Conservation (phyloP, 1,284 basidiomycete species). For the Paramarasmius palmivorus region DNA sequence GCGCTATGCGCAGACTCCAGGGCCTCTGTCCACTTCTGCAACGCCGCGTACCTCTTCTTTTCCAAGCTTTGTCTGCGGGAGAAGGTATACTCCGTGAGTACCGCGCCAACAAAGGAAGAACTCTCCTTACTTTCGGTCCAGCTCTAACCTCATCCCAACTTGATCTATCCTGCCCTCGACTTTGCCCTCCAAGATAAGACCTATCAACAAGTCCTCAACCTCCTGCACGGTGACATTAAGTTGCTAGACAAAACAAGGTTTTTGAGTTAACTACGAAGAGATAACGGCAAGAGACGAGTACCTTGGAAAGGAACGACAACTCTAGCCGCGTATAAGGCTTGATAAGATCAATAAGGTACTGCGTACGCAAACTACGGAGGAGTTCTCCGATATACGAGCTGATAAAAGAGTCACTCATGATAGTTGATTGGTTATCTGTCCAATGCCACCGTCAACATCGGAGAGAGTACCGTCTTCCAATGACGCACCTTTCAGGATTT, state of each 20-base stretch:
- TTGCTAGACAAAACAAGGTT: constrained; percentile 57
- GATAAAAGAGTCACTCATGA: constrained; percentile 95
- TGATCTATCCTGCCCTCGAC: constrained; percentile 97
- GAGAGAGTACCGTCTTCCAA: constrained; percentile 1
- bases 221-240: constrained; percentile 86
- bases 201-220: constrained; percentile 91
- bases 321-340: constrained; percentile 95
- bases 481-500: constrained; percentile 79
- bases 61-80: constrained; percentile 73
- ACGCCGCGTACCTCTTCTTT: constrained; percentile 80
- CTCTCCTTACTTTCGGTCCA: constrained; percentile 78
- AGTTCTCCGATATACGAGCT: constrained; percentile 93
- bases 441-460: constrained; percentile 9
- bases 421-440: constrained; percentile 87
- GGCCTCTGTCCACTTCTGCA: constrained; percentile 81
- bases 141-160: constrained; percentile 87
- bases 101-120: constrained; percentile 3
- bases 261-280: constrained; percentile 10
- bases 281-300: constrained; percentile 28
- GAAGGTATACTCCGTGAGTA: constrained; percentile 12
- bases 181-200: constrained; percentile 92
- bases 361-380: constrained; percentile 88
- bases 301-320: constrained; percentile 88
- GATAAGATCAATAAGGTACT: constrained; percentile 97
- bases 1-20: constrained; percentile 71